Percentiles rank a stretch among this genome's conserved stretches.
Evolutionary conservation across 1,284 basidiomycete species (phyloP).

Genomic region (Cystobasidium pallidum): DNA sequence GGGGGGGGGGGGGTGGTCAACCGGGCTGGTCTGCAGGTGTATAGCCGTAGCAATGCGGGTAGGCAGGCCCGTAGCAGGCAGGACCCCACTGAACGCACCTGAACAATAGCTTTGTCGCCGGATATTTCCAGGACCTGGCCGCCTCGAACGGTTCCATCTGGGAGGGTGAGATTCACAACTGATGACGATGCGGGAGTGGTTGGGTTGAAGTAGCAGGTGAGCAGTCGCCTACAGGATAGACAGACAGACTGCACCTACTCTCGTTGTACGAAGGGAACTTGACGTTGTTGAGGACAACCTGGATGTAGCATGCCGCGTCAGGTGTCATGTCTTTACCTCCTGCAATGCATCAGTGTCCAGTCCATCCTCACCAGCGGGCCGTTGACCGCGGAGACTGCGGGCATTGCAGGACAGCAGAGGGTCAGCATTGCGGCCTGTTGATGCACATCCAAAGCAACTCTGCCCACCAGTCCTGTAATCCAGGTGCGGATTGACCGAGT

Average conservation of each 20-base stretch:
- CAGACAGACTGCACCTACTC: too few species aligned
- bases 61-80: background rate
- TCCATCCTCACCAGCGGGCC: slow-evolving; percentile 34
- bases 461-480: slow-evolving; percentile 56
- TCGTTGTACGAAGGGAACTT: slow-evolving; percentile 99
- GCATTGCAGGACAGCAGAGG: slow-evolving; percentile 1
- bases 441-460: background rate
- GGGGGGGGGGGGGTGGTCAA: too few species aligned
- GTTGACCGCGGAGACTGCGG: slow-evolving; percentile 61
- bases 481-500: slow-evolving; percentile 75
- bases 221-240: too few species aligned
- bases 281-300: slow-evolving; percentile 98
- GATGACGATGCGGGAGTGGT: background rate
- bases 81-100: slow-evolving; percentile 58
- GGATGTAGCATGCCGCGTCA: slow-evolving; percentile 51
- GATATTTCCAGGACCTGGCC: slow-evolving; percentile 98
- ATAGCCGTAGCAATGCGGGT: too few species aligned
- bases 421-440: background rate
- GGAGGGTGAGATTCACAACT: slow-evolving; percentile 84
- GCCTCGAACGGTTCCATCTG: slow-evolving; percentile 91
- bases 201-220: too few species aligned
- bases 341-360: slow-evolving; percentile 1
- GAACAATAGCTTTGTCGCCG: slow-evolving; percentile 98
- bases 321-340: background rate
- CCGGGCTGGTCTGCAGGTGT: too few species aligned